Base-by-base conservation (phyloP, 2,329 filamentous ascomycete species). In the Dryadomyces quercivorus region DNA sequence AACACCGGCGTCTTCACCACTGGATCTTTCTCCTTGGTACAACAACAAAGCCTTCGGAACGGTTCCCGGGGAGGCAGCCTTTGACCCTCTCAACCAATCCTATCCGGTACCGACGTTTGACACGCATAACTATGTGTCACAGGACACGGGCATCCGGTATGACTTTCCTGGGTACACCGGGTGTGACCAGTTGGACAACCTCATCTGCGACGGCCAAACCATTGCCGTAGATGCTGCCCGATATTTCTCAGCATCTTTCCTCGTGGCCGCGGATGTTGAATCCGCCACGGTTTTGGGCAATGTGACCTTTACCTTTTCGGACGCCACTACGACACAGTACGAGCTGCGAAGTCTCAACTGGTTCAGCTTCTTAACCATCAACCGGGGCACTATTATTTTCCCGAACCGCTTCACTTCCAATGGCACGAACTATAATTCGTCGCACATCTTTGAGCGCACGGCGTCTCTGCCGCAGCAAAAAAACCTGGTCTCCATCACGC, bases 11-110 rank as follows among this genome's bases (percentile, higher is more conserved):
- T 68, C 66, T 15, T 57, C 64, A 8, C 62, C 61, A 1, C 47
- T 70, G 2, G 62, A 68, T 13, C 59, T 75, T 21, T 61, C 63
- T 0, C 18, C 62, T 0, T 66, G 67, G 45, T 72, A 71, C 63
- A 75, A 76, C 63, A 75, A 76, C 60, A 73, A 73, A 54, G 73
- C 64, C 1, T 75, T 76, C 56, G 72, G 72, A 3, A 65, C 66
- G 0, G 64, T 64, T 13, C 69, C 73, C 0, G 72, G 72, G 2
- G 71, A 75, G 59, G 69, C 73, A 1, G 64, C 69, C n/a, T 74
- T 76, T 55, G 71, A 76, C 53, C 59, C 56, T 2, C 58, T 68
- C 3, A 67, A 69, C 45, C 66, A 73, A 50, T 72, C 72, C 0
- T 75, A 71, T 55, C 71, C 72, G 7, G 63, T 63, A 13, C 45